Base-by-base conservation (phyloP, 768 basidiomycete genomes). In the Agaricus blazei region DNA sequence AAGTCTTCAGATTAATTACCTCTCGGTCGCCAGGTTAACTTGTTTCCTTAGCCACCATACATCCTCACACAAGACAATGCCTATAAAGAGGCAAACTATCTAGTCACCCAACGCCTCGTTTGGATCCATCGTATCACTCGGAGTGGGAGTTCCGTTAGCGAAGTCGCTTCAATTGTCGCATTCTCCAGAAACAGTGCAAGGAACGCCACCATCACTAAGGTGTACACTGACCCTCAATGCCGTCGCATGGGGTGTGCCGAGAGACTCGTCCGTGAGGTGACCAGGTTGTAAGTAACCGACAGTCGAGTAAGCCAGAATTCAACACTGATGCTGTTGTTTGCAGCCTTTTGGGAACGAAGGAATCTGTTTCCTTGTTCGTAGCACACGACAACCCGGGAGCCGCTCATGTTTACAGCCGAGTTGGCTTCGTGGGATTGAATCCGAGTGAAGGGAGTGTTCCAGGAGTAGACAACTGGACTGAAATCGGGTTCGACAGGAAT, bases 131-230 rank as follows among this genome's bases (percentile, higher is more conserved):
- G 77, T 51, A 71, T 82, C n/a, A 63, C 66, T 9, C 29, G 37
- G 8, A 48, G 11, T 14, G 54, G 54, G 12, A 49, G 31, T 52
- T 42, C 60, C 55, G 42, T 12, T 63, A 63, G 6, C 61, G 73
- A 76, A 27, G 75, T 84, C 23, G 84, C 87, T 0, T 88, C 77
- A 19, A 80, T 90, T 40, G 84, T 84, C 4, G 87, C 87, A 14
- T 80, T 78, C 28, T 87, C 88, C 7, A 73, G 90, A 9, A 80
- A 82, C 56, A 82, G 75, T 26, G 71, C 75, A 1, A 73, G 62
- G 4, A 76, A 85, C 26, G 80, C 82, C 2, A 79, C 84, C 0
- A 81, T 91, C 44, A 85, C 85, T 38, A 90, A 91, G 65, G 88
- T 90, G 0, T 85, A 73, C 63, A 90, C 89, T 0, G 70, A 75